Evolutionary conservation across 2,329 filamentous ascomycete genomes (phyloP), one percentile per base, ranked within the genome.

Genomic region (Colletotrichum orchidophilum): DNA sequence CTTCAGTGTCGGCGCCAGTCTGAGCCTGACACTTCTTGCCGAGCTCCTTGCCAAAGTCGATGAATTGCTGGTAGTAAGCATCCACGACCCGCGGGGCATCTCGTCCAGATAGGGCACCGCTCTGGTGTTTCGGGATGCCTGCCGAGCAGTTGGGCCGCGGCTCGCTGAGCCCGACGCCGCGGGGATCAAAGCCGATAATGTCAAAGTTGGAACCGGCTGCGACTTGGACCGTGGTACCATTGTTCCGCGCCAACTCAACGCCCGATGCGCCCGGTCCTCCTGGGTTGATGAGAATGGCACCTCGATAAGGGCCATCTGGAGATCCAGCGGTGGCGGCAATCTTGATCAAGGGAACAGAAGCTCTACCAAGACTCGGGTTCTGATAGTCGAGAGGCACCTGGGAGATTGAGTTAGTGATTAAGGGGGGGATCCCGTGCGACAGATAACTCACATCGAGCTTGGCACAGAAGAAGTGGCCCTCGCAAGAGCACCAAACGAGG

Each of bases 241-340:
- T 75, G 53, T 78, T 76, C 4, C 78, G 73, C 5, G 80, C 58
- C 12, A 80, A 73, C 0, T 46, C 55, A 5, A 84, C 77, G 7
- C 84, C 84, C 0, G 82, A 83, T 12, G 76, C 81, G 26, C 84
- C 82, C 0, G 84, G 84, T 0, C 85, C 85, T 52, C 85, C 85
- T 0, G 84, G 84, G 77, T 86, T 85, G 65, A 77, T 74, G 72
- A 86, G 77, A 49, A 86, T 76, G 53, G 83, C 77, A 24, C 84
- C 84, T 35, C 78, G 82, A 66, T 82, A 85, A 39, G 76, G 74
- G 6, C 76, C 74, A 70, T 84, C 77, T 0, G 78, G 79, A 13
- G 81, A 76, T 0, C 77, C 72, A 1, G 84, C 78, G 18, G 75
- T 76, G 8, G 83, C 83, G 1, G 83, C 80, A 3, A 77, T 73